Conservation (phyloP, 1,284 basidiomycete species). For the Bondarzewia mesenterica region DNA sequence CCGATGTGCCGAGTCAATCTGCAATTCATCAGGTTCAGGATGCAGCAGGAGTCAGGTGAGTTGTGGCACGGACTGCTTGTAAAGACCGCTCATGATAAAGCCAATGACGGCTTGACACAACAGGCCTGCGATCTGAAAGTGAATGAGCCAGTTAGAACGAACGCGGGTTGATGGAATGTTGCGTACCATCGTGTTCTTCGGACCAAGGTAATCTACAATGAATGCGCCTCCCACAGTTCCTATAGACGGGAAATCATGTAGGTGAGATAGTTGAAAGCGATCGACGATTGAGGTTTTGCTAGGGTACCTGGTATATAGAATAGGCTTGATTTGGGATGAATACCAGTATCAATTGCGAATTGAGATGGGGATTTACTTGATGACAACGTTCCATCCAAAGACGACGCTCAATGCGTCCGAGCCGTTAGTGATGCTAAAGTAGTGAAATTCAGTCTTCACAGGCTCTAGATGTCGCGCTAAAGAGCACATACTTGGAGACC, state of each 20-base stretch:
- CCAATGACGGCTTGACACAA: constrained; percentile 65
- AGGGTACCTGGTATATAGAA: constrained; percentile 56
- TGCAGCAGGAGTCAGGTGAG: background rate
- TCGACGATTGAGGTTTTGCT: background rate
- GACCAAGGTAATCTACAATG: constrained; percentile 65
- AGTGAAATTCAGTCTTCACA: background rate
- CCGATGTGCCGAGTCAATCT: constrained; percentile 58
- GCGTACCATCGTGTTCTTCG: constrained; percentile 68
- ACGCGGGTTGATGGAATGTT: background rate
- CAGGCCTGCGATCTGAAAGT: constrained; percentile 59
- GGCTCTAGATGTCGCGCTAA: background rate
- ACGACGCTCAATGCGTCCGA: constrained; percentile 42
- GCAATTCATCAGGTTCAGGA: background rate
- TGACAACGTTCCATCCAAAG: constrained; percentile 73
- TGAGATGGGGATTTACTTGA: constrained; percentile 41
- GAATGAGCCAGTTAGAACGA: constrained; percentile 1
- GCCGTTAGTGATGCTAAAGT: constrained; percentile 48
- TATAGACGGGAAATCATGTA: background rate
- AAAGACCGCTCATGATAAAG: constrained; percentile 82
- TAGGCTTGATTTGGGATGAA: constrained; percentile 35
- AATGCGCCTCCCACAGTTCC: constrained; percentile 77
- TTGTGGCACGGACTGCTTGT: constrained; percentile 34
- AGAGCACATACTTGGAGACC: constrained; percentile 43
- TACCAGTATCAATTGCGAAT: background rate
- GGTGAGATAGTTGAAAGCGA: background rate